Base-by-base conservation (phyloP, 139 green algal genomes). In the Gonium pectorale region DNA sequence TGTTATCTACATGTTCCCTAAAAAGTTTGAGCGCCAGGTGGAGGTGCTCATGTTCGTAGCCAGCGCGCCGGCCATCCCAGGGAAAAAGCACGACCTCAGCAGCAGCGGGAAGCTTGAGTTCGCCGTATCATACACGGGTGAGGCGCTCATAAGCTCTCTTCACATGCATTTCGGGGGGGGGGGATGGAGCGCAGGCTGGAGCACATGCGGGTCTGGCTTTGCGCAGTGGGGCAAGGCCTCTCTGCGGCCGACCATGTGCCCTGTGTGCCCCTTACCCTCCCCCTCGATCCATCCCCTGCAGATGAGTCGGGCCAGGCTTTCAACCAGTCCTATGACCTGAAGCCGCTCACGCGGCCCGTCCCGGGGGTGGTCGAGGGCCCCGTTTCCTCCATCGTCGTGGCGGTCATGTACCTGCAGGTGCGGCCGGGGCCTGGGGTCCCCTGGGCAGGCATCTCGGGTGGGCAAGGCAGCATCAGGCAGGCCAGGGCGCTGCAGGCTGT, bases 1-100 rank as follows among this genome's bases (percentile, higher is more conserved):
- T 63, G 83, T 87, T 8, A 83, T 91, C 17, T 83, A 89, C 56
- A 86, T 91, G 51, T 62, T 88, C 22, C 88, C 88, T 3, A 91
- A 91, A 67, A 79, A 67, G 60, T 83, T 83, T 37, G 77, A 71
- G 43, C 60, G 60, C 15, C 77, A 83, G 37, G 60, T 83, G 19
- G 77, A 91, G 72, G 87, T 80, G 31, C 82, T 91, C 7, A 46
- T 87, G 54, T 78, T 91, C 24, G 79, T 91, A 9, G 87, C 71
- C 44, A 86, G 69, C 24, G 83, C 63, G 43, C 78, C 78, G 8
- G n/a, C 59, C 29, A 75, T 80, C n/a, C 87, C 87, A 0, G 87
- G 87, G 7, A 63, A 86, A 70, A 73, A 79, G 22, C 71, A 87
- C 5, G 83, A 89, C 83, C 83, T 91, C n/a, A 78, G 43, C 63